These are phyloP conservation scores for Penicillium subrubescens DNA, from an alignment of 495 filamentous ascomycete genomes.

Conservation along the genomic window DNA sequence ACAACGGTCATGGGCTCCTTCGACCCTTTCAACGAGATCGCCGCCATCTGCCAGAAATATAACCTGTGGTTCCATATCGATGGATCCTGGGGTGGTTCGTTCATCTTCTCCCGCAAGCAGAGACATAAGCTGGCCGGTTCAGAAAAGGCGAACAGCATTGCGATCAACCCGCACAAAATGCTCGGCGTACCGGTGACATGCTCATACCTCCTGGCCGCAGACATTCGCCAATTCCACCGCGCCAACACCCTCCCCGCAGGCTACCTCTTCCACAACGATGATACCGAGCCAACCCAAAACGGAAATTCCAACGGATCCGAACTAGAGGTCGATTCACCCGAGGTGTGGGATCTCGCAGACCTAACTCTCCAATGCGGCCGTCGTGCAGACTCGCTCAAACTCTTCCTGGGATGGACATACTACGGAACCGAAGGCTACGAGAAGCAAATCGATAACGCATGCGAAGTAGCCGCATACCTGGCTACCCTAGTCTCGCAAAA, in stretches of 20 bases:
- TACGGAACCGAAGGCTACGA: conserved; percentile 70
- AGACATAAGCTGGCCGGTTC: conserved; percentile 66
- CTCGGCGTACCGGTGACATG: conserved; percentile 87
- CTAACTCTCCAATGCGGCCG: conserved; percentile 92
- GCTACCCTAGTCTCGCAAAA: conserved; percentile 54
- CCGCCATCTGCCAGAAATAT: conserved; percentile 68
- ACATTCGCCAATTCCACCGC: conserved; percentile 71
- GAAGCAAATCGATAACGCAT: conserved; percentile 67
- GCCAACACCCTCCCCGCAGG: conserved; percentile 86
- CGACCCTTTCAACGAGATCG: conserved; percentile 75
- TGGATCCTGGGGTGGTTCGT: conserved; percentile 85
- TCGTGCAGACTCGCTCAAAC: conserved; percentile 80
- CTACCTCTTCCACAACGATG: conserved; percentile 77
- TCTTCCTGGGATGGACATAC: conserved; percentile 86
- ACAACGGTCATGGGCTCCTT: conserved; percentile 92
- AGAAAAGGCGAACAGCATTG: conserved; percentile 74
- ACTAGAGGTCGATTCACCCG: conserved; percentile 43
- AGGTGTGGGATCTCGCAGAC: conserved; percentile 90
- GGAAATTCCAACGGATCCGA: conserved; percentile 27
- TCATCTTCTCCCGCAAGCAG: conserved; percentile 71
- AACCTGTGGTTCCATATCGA: conserved; percentile 91
- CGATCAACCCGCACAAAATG: conserved; percentile 97
- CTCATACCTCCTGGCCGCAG: conserved; percentile 79
- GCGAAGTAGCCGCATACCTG: conserved; percentile 66
- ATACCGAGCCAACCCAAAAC: conserved; percentile 22